Evolutionary conservation across 2,329 filamentous ascomycete species (phyloP).

Genomic region (Trichophyton schoenleinii): DNA sequence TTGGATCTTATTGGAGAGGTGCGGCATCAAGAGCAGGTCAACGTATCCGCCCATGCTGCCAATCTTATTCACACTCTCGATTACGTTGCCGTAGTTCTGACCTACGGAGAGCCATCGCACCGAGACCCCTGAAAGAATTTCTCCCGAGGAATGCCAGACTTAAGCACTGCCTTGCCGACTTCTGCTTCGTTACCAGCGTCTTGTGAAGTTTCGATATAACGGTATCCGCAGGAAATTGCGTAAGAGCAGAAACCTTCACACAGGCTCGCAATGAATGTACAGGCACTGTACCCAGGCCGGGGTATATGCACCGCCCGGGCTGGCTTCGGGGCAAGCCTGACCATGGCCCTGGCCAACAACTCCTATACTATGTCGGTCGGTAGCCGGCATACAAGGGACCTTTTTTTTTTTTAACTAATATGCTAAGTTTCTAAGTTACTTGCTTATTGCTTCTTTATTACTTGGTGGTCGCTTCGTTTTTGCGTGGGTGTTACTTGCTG

Average conservation of each 20-base stretch:
- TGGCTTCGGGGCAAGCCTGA: conserved; percentile 32
- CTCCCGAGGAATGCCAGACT: conserved; percentile 39
- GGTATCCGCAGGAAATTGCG: conserved; percentile 39
- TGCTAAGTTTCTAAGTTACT: background rate
- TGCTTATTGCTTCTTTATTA: background rate
- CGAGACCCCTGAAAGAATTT: conserved; percentile 49
- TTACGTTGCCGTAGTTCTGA: conserved; percentile 45
- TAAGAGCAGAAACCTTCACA: conserved; percentile 48
- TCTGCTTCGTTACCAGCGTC: conserved; percentile 57
- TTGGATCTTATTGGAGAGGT: conserved; percentile 42
- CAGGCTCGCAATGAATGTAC: conserved; percentile 43
- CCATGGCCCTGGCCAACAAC: conserved; percentile 32
- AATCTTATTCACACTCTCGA: conserved; percentile 53
- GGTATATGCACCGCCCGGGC: conserved; percentile 46
- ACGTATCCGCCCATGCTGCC: conserved; percentile 48
- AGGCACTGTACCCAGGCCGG: conserved; percentile 59
- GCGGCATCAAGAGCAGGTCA: conserved; percentile 59
- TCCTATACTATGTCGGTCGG: too few relatives aligned
- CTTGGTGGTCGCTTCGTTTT: background rate
- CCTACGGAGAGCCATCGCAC: conserved; percentile 42
- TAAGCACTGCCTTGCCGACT: conserved; percentile 51
- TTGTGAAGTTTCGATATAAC: conserved; percentile 47
- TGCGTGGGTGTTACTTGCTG: too few relatives aligned
- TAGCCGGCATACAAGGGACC: too few relatives aligned
- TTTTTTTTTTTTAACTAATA: background rate